These are phyloP conservation scores for Aspergillus japonicus DNA, from an alignment of 2,329 filamentous ascomycete species.

Conservation along the genomic window DNA sequence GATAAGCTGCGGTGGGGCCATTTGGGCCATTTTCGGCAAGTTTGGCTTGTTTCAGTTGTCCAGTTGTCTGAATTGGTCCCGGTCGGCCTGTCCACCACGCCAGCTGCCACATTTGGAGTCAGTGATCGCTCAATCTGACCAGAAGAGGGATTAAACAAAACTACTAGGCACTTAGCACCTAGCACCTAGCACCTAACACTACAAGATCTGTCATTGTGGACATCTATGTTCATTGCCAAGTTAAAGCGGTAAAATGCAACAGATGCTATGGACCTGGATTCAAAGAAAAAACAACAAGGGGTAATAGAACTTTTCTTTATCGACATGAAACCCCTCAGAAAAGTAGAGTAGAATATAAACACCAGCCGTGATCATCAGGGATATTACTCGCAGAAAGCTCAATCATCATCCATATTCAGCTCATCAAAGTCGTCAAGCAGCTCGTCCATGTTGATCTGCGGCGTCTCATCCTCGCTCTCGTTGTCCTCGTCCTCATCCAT, in stretches of 20 bases:
- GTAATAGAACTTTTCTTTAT: background rate
- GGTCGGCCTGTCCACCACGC: no score
- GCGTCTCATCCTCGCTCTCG: constrained; percentile 58
- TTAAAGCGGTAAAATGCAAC: background rate
- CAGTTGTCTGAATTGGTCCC: no score
- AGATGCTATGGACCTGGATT: background rate
- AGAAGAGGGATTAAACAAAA: no score
- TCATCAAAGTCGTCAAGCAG: constrained; percentile 92
- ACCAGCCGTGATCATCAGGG: constrained; percentile 30
- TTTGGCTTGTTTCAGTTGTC: no score
- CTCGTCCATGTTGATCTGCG: constrained; percentile 74
- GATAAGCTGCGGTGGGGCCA: no score
- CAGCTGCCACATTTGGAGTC: no score
- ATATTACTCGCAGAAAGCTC: constrained; percentile 18
- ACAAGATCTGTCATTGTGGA: background rate
- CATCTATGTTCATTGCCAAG: background rate
- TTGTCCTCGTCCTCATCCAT: constrained; percentile 60
- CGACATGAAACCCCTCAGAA: background rate
- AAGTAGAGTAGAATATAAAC: constrained; percentile 18
- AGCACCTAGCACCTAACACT: no score
- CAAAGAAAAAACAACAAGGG: background rate
- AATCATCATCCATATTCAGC: constrained; percentile 62
- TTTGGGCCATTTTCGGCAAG: no score
- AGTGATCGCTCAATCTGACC: no score
- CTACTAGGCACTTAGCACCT: no score